Percentiles rank a stretch among this genome's conserved stretches.
These are phyloP conservation scores for Thoreauomyces humboldtii DNA, from an alignment of 192 early-diverging fungal genomes.

Conservation along the genomic window DNA sequence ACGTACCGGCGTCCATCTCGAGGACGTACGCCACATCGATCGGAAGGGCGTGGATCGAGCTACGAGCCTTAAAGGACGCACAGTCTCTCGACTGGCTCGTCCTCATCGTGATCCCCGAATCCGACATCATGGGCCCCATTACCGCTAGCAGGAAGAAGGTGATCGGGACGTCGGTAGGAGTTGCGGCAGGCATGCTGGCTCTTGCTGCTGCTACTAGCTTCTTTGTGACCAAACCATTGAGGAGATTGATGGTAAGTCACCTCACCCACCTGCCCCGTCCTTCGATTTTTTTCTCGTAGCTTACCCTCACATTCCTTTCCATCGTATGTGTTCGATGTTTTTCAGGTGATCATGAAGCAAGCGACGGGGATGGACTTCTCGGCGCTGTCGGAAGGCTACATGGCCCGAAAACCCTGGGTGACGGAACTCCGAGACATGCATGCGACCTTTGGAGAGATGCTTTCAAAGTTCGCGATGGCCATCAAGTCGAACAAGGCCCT, in stretches of 20 bases:
- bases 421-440: neutral
- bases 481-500: neutral
- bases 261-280: no score
- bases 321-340: no score
- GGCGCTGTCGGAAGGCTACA: neutral
- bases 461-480: neutral
- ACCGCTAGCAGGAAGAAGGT: conserved; percentile 3
- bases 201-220: neutral
- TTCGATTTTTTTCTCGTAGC: no score
- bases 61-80: neutral
- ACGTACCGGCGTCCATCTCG: neutral
- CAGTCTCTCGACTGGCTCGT: neutral
- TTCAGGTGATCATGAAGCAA: neutral
- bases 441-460: neutral
- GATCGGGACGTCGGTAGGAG: neutral
- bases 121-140: conserved; percentile 11
- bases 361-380: conserved; percentile 16
- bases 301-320: no score
- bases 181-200: neutral
- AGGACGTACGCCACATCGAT: neutral
- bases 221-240: conserved; percentile 1
- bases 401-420: neutral
- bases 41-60: neutral
- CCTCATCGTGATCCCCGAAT: neutral
- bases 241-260: neutral